Evolutionary conservation across 225 moss, liverwort and hornwort genomes (phyloP).

Genomic region (Takakia lepidozioides): DNA sequence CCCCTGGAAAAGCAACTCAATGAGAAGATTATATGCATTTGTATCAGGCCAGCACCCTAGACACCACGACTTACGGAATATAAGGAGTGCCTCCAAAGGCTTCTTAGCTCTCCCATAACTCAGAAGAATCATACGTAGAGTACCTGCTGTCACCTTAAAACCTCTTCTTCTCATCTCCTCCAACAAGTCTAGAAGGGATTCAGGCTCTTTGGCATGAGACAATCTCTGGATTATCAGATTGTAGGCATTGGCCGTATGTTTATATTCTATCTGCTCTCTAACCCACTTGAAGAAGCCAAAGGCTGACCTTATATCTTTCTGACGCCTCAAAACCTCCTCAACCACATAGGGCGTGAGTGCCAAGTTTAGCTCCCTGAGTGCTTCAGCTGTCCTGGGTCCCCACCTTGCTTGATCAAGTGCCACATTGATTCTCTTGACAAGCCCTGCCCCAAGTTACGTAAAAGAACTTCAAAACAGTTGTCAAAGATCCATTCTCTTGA

Average conservation of each 20-base stretch:
- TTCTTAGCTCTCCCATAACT: constrained; percentile 28
- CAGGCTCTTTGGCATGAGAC: constrained; percentile 6
- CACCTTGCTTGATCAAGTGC: constrained; percentile 18
- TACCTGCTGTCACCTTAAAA: constrained; percentile 15
- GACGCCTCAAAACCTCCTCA: constrained; percentile 41
- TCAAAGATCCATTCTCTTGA: too few relatives aligned
- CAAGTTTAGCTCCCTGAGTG: constrained; percentile 15
- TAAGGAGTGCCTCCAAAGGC: constrained; percentile 28
- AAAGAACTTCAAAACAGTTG: too few relatives aligned
- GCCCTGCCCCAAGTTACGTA: too few relatives aligned
- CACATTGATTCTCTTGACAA: constrained; percentile 20
- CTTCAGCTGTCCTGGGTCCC: constrained; percentile 10
- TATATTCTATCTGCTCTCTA: constrained; percentile 31
- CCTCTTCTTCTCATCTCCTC: constrained; percentile 19
- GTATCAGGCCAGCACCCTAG: constrained; percentile 30
- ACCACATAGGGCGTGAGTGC: constrained; percentile 30
- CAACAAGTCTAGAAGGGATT: constrained; percentile 13
- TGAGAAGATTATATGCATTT: constrained; percentile 25
- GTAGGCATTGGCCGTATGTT: constrained; percentile 32
- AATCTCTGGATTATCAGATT: constrained; percentile 46
- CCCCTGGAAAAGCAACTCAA: constrained; percentile 23
- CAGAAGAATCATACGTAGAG: constrained; percentile 17
- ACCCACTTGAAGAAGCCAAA: constrained; percentile 53
- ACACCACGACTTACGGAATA: constrained; percentile 7
- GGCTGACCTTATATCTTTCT: constrained; percentile 26